Base-by-base conservation (phyloP, 768 basidiomycete genomes). In the Neoboletus brunneissimus region DNA sequence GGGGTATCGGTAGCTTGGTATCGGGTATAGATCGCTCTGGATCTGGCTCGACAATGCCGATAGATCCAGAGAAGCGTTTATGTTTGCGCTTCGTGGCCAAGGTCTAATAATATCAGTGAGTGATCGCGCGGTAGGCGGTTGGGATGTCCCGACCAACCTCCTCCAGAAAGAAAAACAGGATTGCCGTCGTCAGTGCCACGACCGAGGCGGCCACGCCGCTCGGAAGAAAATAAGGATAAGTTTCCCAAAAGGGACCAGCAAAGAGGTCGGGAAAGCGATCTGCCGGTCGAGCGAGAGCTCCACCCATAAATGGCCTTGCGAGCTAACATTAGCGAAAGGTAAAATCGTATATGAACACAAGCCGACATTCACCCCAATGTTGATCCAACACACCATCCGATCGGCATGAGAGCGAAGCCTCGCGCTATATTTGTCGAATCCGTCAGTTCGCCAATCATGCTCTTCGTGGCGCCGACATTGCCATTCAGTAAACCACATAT, bases 401-500 rank as follows among this genome's bases (percentile, higher is more conserved):
- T 66, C 9, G 69, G 67, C 59, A 73, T 55, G 44, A 65, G 58
- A 13, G 71, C 61, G 40, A 73, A 68, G 0, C 57, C 66, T 18
- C 47, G 67, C 15, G 61, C 68, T 53, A 67, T 73, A 56, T 65
- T 70, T 35, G 64, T 72, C 44, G 65, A 62, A 60, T 87, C 84
- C 0, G 85, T 86, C 32, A 87, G 67, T 53, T 87, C 86, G 1
- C 79, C 86, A 71, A 88, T 80, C 61, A 83, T 80, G 63, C 81
- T 85, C 66, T 88, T 89, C 75, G 49, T 51, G 16, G 70, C 65
- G 15, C 73, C 70, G 13, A 67, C 53, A n/a, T 76, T 73, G 27
- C 72, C 73, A 40, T 75, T 75, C 10, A 75, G 45, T 34, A 64
- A 51, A 27, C 70, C 73, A 48, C 64, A 64, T 51, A 74, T 53